A percentile compares a stretch with the other conserved stretches of the same genome.
These are phyloP conservation scores for Neurospora sublineolata DNA, from an alignment of 495 filamentous ascomycete species.

Conservation along the genomic window DNA sequence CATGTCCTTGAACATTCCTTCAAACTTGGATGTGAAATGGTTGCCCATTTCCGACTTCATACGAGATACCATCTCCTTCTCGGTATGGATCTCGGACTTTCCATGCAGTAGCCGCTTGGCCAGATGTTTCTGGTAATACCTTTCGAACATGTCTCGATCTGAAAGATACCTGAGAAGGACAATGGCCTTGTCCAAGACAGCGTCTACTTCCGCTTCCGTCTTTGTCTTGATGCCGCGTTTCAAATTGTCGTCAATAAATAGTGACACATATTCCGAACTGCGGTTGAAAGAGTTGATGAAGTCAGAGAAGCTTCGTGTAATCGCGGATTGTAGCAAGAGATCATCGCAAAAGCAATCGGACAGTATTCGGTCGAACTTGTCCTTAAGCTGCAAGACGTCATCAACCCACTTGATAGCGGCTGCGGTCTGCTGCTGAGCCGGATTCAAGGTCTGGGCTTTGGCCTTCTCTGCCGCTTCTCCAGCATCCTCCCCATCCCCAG, in stretches of 20 bases:
- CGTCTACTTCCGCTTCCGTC: conserved; percentile 81
- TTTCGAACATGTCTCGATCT: conserved; percentile 92
- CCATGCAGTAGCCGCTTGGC: conserved; percentile 74
- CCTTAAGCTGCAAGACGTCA: conserved; percentile 73
- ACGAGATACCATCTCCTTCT: conserved; percentile 89
- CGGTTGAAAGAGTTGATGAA: conserved; percentile 82
- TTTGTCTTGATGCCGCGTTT: conserved; percentile 89
- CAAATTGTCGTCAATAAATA: conserved; percentile 95
- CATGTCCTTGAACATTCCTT: conserved; percentile 99
- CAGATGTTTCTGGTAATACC: conserved; percentile 97
- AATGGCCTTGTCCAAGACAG: conserved; percentile 80
- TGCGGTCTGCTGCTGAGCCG: conserved; percentile 48
- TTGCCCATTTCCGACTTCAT: conserved; percentile 96
- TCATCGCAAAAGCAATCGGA: conserved; percentile 57
- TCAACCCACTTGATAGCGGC: conserved; percentile 94
- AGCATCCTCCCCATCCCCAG: conserved; percentile 38
- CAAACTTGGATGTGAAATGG: conserved; percentile 81
- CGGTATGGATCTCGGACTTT: conserved; percentile 74
- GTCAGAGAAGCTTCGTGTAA: conserved; percentile 73
- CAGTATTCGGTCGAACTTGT: conserved; percentile 79
- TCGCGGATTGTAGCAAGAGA: conserved; percentile 63
- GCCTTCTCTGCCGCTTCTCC: conserved; percentile 38
- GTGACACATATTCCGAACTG: conserved; percentile 81
- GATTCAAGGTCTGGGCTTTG: conserved; percentile 28
- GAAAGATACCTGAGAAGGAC: conserved; percentile 72